These are phyloP conservation scores for Rhododendron molle DNA, from an alignment of 148 eudicot species.

Conservation along the genomic window DNA sequence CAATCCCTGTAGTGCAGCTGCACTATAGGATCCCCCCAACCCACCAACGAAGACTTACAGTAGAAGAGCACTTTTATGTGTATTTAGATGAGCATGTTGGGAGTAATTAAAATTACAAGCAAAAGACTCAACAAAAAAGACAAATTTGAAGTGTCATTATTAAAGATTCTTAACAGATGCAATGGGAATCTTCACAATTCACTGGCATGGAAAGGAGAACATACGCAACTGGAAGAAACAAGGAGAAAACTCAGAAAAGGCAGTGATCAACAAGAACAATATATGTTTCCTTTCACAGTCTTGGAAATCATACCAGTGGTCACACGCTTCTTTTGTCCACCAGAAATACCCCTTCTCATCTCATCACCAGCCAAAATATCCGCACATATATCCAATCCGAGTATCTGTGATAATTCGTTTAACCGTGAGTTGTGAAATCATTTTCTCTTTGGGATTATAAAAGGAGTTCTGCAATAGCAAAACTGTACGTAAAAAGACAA, in stretches of 20 bases:
- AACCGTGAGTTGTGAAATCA: background rate
- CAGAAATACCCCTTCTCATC: constrained; percentile 47
- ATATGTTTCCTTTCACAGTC: background rate
- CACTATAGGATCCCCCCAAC: too few relatives aligned
- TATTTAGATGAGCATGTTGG: background rate
- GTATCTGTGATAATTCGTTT: constrained; percentile 15
- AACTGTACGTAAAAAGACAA: background rate
- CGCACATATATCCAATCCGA: constrained; percentile 36
- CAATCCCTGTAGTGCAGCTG: too few relatives aligned
- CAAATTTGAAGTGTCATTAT: background rate
- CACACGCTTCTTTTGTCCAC: constrained; percentile 46
- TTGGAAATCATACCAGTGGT: constrained; percentile 27
- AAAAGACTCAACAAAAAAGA: background rate
- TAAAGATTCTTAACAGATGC: background rate
- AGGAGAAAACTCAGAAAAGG: background rate
- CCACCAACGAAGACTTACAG: background rate
- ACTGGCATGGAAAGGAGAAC: background rate
- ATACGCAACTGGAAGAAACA: background rate
- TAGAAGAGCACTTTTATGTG: background rate
- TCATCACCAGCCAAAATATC: constrained; percentile 42
- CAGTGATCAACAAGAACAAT: background rate
- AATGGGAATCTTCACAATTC: background rate
- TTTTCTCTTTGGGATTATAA: background rate
- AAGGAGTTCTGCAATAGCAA: background rate
- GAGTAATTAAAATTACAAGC: background rate